Evolutionary conservation across 495 filamentous ascomycete species (phyloP).

Genomic region (Aspergillus coremiiformis): DNA sequence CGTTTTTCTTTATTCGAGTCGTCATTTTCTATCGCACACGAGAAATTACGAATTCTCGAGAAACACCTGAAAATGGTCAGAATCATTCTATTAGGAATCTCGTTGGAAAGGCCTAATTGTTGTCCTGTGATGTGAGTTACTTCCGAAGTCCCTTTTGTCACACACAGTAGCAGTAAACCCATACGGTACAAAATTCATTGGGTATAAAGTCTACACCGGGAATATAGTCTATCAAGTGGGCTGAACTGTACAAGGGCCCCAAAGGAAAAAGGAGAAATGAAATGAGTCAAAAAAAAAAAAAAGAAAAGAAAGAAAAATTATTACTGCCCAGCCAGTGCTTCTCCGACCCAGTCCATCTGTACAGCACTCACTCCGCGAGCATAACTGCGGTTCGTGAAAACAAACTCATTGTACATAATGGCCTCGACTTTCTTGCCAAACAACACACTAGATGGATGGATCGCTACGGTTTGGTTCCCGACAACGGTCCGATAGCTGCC

Average conservation of each 20-base stretch:
- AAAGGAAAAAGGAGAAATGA: not conserved
- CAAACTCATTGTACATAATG: slow-evolving; percentile 93
- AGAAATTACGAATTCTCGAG: too few relatives aligned
- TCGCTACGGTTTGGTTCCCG: slow-evolving; percentile 76
- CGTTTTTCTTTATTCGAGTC: too few relatives aligned
- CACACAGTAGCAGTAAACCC: too few relatives aligned
- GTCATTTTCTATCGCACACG: too few relatives aligned
- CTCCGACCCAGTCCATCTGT: slow-evolving; percentile 79
- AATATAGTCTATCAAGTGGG: not conserved
- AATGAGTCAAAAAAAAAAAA: not conserved
- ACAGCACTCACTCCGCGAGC: slow-evolving; percentile 82
- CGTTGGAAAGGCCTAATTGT: too few relatives aligned
- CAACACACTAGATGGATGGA: slow-evolving; percentile 82
- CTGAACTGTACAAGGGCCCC: not conserved
- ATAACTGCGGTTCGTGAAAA: slow-evolving; percentile 89
- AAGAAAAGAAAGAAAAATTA: not conserved
- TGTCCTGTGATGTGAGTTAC: too few relatives aligned
- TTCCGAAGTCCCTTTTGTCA: too few relatives aligned
- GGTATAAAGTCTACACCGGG: not conserved
- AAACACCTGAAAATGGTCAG: too few relatives aligned
- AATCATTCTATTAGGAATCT: too few relatives aligned
- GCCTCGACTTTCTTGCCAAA: slow-evolving; percentile 85
- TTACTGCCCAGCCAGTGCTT: slow-evolving; percentile 45
- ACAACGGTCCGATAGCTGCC: slow-evolving; percentile 76
- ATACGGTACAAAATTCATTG: not conserved